Conservation (phyloP, 2,329 filamentous ascomycete species). For the Fusarium sp. region DNA sequence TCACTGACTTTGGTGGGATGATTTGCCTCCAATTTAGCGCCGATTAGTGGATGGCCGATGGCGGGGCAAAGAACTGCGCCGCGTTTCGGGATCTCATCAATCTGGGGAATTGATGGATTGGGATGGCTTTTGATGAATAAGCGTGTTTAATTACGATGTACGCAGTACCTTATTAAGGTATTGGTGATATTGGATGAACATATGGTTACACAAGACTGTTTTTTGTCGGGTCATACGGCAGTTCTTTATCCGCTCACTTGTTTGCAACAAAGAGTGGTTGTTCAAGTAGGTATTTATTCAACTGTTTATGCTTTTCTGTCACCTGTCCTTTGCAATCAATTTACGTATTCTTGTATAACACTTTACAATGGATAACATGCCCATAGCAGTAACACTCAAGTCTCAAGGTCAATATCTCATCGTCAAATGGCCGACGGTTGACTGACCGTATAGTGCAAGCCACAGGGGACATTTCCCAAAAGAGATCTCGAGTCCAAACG, state of each 20-base stretch:
- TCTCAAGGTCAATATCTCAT: too few relatives aligned
- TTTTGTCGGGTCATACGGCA: background rate
- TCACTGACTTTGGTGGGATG: constrained; percentile 11
- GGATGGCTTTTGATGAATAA: constrained; percentile 15
- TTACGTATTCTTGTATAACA: background rate
- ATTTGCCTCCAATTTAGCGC: constrained; percentile 30
- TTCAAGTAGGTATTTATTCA: background rate
- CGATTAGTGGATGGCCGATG: constrained; percentile 38
- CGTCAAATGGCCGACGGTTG: background rate
- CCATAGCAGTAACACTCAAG: background rate
- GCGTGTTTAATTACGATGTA: background rate
- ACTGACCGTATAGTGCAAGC: background rate
- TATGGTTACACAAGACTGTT: background rate
- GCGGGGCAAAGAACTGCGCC: constrained; percentile 29
- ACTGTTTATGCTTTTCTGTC: background rate
- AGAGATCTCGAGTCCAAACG: background rate
- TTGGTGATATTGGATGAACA: background rate
- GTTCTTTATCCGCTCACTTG: background rate
- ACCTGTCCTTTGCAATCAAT: background rate
- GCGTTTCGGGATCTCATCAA: constrained; percentile 36
- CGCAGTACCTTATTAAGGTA: too few relatives aligned
- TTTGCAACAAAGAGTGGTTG: background rate
- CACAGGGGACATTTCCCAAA: constrained; percentile 7
- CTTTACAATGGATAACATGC: background rate
- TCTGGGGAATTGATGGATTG: constrained; percentile 10